phyloP scores from a whole-genome alignment of 75 land plant species.

The Ceratopteris richardii region DNA sequence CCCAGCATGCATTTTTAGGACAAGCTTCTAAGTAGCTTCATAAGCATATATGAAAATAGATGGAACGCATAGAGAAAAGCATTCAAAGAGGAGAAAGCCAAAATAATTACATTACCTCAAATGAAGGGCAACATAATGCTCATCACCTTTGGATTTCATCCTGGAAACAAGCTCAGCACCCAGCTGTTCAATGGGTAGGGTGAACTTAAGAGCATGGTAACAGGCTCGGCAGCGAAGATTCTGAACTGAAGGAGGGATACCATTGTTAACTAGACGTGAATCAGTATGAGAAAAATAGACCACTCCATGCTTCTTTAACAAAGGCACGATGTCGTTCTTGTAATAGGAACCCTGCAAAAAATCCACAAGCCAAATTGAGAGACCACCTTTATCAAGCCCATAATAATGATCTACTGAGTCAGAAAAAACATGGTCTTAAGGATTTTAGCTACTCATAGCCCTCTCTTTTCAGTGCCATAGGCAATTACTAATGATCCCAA shows the following conservation, averaged over 20 bases:
- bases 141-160: slow-evolving; percentile 59
- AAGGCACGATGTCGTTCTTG: slow-evolving; percentile 16
- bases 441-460: too few species aligned
- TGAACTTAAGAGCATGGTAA: slow-evolving; percentile 14
- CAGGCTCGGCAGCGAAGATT: slow-evolving; percentile 77
- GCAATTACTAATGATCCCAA: too few species aligned
- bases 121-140: slow-evolving; percentile 71
- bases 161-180: slow-evolving; percentile 53
- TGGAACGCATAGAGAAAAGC: neutral
- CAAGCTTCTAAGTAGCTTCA: too few species aligned
- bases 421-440: too few species aligned
- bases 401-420: too few species aligned
- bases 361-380: too few species aligned
- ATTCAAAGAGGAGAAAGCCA: neutral
- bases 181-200: slow-evolving; percentile 56
- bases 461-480: too few species aligned
- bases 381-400: too few species aligned
- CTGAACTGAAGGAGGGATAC: slow-evolving; percentile 55
- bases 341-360: too few species aligned
- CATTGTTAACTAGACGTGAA: slow-evolving; percentile 80
- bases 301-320: slow-evolving; percentile 73
- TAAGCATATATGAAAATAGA: neutral
- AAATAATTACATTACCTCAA: slow-evolving; percentile 34
- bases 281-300: slow-evolving; percentile 75
- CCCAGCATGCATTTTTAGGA: too few species aligned